Evolutionary conservation across 352 stramenopile genomes (phyloP), one percentile per base, ranked within the genome.

Genomic region (Phytopythium vexans): DNA sequence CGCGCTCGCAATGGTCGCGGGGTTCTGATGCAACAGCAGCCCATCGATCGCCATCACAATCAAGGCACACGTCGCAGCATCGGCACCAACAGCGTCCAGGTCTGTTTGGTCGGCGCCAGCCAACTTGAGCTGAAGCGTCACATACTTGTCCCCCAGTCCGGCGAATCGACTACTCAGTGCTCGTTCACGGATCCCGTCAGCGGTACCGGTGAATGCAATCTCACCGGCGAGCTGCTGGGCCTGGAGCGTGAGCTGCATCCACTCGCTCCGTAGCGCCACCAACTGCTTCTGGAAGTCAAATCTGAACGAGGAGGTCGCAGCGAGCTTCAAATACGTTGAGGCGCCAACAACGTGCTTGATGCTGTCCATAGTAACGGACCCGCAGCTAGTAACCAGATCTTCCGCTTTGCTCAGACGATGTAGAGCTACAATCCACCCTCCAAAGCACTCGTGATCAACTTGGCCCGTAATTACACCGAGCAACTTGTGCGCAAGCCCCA

Each of bases 271-370:
- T 14, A 79, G 64, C 3, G 49, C 48, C 6, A 86, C 43, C 4
- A 81, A 52, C 32, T 66, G 54, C 15, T 72, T 40, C 41, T 86
- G 74, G 34, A 82, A 60, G 40, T 73, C 64, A 52, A 86, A 82
- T 5, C 69, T 52, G 43, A 66, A 78, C 37, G 56, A 69, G 10
- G 64, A 56, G 3, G 74, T 77, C 15, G 62, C 52, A 14, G 64
- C 66, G 1, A 64, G 62, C 39, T 80, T 57, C 31, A 86, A 52
- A 21, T 68, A 68, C 42, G 64, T 69, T 10, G 52, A 54, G 0
- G 67, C 56, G 3, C 66, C 52, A 0, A 58, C 34, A 8, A 76
- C 37, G 2, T 56, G 48, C 33, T 80, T 62, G 14, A 76, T 31
- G 43, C 56, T 74, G 6, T 74, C 50, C 34, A 80, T 38, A 0